Evolutionary conservation across 2,329 filamentous ascomycete genomes (phyloP).

Genomic region (Cladosporium sp.): DNA sequence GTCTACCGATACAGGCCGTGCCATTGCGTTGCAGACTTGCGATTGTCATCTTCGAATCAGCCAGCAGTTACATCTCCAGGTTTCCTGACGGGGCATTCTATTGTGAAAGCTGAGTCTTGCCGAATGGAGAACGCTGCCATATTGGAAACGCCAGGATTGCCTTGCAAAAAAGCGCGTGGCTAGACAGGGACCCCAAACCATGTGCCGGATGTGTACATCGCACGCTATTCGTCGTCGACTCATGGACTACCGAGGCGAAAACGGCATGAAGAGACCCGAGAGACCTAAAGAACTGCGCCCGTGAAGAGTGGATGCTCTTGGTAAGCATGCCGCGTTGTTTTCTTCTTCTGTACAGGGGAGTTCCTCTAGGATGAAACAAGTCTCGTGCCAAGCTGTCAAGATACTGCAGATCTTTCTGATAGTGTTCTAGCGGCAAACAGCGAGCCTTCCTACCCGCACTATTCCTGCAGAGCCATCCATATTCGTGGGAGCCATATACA

Average conservation of each 20-base stretch:
- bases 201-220: not conserved
- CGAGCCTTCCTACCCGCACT: not conserved
- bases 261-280: not conserved
- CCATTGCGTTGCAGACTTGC: not conserved
- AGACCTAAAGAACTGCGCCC: not conserved
- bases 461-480: not conserved
- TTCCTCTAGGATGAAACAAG: constrained; percentile 3
- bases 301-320: constrained; percentile 1
- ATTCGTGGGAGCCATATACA: not conserved
- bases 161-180: not conserved
- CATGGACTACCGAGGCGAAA: not conserved
- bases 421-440: constrained; percentile 1
- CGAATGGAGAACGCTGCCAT: not conserved
- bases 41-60: not conserved
- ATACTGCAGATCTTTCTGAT: not conserved
- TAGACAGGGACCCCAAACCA: not conserved
- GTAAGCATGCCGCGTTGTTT: not conserved
- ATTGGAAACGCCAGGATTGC: not conserved
- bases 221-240: not conserved
- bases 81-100: not conserved
- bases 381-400: constrained; percentile 4
- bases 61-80: not conserved
- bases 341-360: not conserved
- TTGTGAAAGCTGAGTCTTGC: not conserved
- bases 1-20: not conserved